Evolutionary conservation across 371 early-diverging fungal species (phyloP), one percentile per base, ranked within the genome.

Genomic region (Catenaria anguillulae): DNA sequence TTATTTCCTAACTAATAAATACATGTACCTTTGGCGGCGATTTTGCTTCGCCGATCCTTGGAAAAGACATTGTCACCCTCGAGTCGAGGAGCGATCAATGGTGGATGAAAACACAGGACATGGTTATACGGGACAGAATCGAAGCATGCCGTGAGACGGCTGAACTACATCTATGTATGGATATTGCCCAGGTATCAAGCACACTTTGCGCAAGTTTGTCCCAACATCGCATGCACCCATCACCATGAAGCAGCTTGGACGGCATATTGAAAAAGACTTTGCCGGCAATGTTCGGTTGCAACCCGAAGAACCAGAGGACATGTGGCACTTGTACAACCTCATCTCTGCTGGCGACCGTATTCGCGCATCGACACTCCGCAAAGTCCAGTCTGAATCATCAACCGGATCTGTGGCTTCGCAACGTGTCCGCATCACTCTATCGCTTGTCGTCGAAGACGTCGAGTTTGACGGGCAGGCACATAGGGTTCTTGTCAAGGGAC

Each of bases 321-420:
- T 97, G 90, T 97, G 98, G 96, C 92, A 93, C 71, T 81, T 89
- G 35, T 97, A 95, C 77, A 94, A 96, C 72, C 76, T 97, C 46
- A 85, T 97, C 59, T 73, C 80, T 21, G 78, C 81, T 63, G 90
- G 88, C 55, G 98, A 97, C 77, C 75, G 77, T 66, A 77, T 97
- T 58, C 79, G 83, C 66, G 89, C 91, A 13, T 80, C 87, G 3
- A 92, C 96, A 13, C 75, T 92, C 64, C 81, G 94, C 89, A 86
- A 92, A 21, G 82, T 97, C 24, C 82, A 91, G 70, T 71, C 82
- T 59, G 77, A 92, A 70, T 81, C 85, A 55, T 65, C 84, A 36
- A 94, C 97, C 2, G 97, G 96, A 33, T 87, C 90, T 15, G 85
- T 85, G 0, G 82, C 89, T n/a, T 91, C 89, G 66, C 80, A 84